Base-by-base conservation (phyloP, 2,329 filamentous ascomycete genomes). In the Pseudogymnoascus sp. region DNA sequence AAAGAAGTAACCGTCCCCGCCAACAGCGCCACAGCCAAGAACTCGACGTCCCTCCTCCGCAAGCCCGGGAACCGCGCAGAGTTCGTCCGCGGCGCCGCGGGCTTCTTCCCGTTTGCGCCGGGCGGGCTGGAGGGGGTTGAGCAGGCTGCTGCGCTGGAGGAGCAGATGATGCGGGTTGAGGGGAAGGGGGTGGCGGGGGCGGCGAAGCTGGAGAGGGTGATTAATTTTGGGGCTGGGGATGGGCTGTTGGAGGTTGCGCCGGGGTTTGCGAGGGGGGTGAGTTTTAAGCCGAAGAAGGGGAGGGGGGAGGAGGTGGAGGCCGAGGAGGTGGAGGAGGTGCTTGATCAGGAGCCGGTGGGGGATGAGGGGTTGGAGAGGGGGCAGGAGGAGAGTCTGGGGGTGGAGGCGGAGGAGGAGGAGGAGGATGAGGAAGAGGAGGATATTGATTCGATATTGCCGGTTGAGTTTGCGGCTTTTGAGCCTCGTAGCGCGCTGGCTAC, bases 61-160 rank as follows among this genome's bases (percentile, higher is more conserved):
- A 95, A 95, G 72, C 93, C 93, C 3, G 93, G 91, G 12, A 87
- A 86, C 63, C 84, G 90, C 66, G 91, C 90, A 31, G 92, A 97
- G 60, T 96, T 97, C 75, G 92, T 97, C 11, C 84, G 93, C 65
- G 94, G 94, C 12, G 92, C 90, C 37, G 91, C 92, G 6, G 93
- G 93, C 0, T 97, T 95, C 77, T 95, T 96, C 65, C 93, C 93
- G 0, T 97, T 97, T 76, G 88, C 92, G 0, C 93, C 93, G 0
- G 92, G 92, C 63, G 94, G 94, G 1, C 76, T 97, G 12, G 92
- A 97, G 65, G 86, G 87, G 1, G 88, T 97, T 21, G 90, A 96
- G 73, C 89, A 90, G 2, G 87, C 92, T 8, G 91, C 92, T 28
- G 90, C 90, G 4, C 80, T 91, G 61, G 93, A 97, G 73, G 89